Percentiles rank a stretch among this genome's conserved stretches.
Conservation (phyloP, 2,329 filamentous ascomycete species). For the Penicillium sp. region DNA sequence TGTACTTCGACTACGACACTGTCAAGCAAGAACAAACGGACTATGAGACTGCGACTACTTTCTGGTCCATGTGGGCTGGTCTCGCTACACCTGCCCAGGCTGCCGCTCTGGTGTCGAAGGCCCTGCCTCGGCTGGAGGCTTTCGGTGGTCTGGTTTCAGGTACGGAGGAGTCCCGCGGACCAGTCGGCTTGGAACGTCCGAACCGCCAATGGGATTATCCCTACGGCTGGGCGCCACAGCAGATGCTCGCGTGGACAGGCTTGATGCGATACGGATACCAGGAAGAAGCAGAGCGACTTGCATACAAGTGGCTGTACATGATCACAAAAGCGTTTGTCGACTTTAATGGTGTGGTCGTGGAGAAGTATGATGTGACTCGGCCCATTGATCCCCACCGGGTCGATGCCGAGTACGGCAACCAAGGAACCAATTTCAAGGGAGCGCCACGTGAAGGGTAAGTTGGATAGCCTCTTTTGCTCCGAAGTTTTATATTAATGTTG, state of each 20-base stretch:
- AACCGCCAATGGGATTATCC: constrained; percentile 99
- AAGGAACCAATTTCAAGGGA: constrained; percentile 91
- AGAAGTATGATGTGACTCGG: constrained; percentile 96
- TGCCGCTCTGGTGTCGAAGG: constrained; percentile 73
- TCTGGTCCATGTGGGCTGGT: constrained; percentile 97
- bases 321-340: constrained; percentile 98
- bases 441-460: constrained; percentile 93
- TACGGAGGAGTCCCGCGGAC: constrained; percentile 82
- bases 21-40: constrained; percentile 72
- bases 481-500: constrained; percentile 6
- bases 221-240: constrained; percentile 97
- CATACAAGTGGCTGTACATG: constrained; percentile 98
- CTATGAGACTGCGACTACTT: constrained; percentile 90
- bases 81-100: constrained; percentile 83
- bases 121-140: constrained; percentile 82
- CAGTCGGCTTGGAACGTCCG: constrained; percentile 74
- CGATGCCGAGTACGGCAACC: constrained; percentile 96
- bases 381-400: constrained; percentile 89
- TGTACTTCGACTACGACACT: constrained; percentile 98
- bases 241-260: constrained; percentile 96
- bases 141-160: constrained; percentile 85
- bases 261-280: constrained; percentile 87
- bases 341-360: constrained; percentile 96
- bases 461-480: constrained; percentile 1
- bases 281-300: constrained; percentile 81